Base-by-base conservation (phyloP, 768 basidiomycete species). In the Trametopsis cervina region DNA sequence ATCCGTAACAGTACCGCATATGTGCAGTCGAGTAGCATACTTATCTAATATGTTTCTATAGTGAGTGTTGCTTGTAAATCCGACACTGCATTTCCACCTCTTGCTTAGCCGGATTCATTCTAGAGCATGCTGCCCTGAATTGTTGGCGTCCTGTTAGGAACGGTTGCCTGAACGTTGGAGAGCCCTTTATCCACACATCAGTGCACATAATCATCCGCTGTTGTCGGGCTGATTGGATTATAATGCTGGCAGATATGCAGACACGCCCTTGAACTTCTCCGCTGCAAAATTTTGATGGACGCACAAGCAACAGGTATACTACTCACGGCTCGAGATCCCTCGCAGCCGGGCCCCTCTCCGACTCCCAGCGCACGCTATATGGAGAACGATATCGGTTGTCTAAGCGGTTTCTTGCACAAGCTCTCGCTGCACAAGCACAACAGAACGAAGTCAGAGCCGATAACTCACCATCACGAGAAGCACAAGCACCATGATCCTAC, bases 311-410 rank as follows among this genome's bases (percentile, higher is more conserved):
- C 29, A 33, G 29, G 7, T 33, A 33, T 33, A n/a, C 29, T 33
- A 7, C 29, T 33, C 29, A 33, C 7, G 29, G 29, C 18, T 37
- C 44, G 44, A 22, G 20, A 13, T 7, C 24, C 33, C 41, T 43
- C 37, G 29, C 10, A 42, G 29, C 11, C 47, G 20, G n/a, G 42
- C 23, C 17, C 9, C 45, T 20, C 45, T 46, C 45, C 33, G 38
- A 18, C 15, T 25, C 22, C 44, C 20, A 25, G 36, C 44, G 20
- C 22, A n/a, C n/a, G n/a, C 7, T 29, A 9, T n/a, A 46, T 38
- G 45, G 20, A 9, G 33, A 23, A 11, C 33, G 36, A 46, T 39
- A 46, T 46, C 21, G 33, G 36, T 13, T 46, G 45, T 26, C 22
- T 46, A 4, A 37, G 10, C 9, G 20, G 17, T 10, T 15, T 46